Evolutionary conservation across 805 yeast genomes (phyloP).

Genomic region (Nakazawaea ernobii): DNA sequence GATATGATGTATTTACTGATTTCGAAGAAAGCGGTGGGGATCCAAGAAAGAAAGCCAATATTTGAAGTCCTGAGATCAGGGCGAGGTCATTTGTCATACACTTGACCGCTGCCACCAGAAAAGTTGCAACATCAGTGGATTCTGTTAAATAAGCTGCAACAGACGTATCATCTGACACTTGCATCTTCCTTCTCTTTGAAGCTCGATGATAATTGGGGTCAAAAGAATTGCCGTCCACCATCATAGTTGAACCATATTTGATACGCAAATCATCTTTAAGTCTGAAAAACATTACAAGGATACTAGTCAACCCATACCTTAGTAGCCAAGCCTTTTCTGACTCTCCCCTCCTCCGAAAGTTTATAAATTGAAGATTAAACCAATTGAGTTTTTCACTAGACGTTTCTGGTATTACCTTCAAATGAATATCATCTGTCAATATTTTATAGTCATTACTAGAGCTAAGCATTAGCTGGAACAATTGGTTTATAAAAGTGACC

Average conservation of each 20-base stretch:
- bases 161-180: background rate
- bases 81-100: conserved; percentile 11
- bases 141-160: background rate
- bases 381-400: conserved; percentile 12
- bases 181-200: background rate
- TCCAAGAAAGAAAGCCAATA: conserved; percentile 22
- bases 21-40: background rate
- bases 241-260: background rate
- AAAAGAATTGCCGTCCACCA: background rate
- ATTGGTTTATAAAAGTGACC: conserved; percentile 11
- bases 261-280: conserved; percentile 14
- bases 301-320: conserved; percentile 26
- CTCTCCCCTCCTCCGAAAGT: conserved; percentile 4
- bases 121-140: conserved; percentile 22
- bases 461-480: conserved; percentile 16
- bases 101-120: conserved; percentile 18
- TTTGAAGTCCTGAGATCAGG: conserved; percentile 22
- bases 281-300: conserved; percentile 27
- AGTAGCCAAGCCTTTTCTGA: conserved; percentile 34
- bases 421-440: conserved; percentile 9
- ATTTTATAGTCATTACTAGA: conserved; percentile 11
- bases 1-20: conserved; percentile 16
- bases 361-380: conserved; percentile 15
- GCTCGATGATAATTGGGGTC: background rate
- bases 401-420: conserved; percentile 13